A percentile compares a stretch with the other conserved stretches of the same genome.
Evolutionary conservation across 73 alveolate species (phyloP).

Genomic region (Symbiodinium natans): DNA sequence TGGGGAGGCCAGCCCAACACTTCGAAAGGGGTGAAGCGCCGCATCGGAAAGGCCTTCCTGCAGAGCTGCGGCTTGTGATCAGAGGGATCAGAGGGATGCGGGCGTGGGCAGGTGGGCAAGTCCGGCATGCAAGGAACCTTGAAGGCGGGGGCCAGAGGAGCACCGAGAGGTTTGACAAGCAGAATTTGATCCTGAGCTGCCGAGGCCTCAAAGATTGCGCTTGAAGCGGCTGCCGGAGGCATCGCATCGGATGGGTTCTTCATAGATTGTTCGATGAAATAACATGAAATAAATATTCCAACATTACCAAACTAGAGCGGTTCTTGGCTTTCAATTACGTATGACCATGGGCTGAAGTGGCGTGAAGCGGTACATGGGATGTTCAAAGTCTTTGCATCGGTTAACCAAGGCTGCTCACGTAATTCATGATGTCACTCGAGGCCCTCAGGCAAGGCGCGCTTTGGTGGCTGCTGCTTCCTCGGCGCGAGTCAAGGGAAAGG

Average conservation of each 20-base stretch:
- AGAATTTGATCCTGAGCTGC: background rate
- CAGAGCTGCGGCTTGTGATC: background rate
- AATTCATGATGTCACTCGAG: too few relatives aligned
- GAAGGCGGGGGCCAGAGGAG: too few relatives aligned
- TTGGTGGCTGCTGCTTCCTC: slow-evolving; percentile 45
- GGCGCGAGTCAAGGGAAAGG: slow-evolving; percentile 61
- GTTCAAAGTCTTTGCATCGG: too few relatives aligned
- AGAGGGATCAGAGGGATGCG: background rate
- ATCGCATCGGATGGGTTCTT: too few relatives aligned
- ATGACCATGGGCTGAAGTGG: too few relatives aligned
- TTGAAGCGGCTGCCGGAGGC: background rate
- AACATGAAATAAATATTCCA: too few relatives aligned
- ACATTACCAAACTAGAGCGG: too few relatives aligned
- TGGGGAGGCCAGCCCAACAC: background rate
- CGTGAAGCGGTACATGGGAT: too few relatives aligned
- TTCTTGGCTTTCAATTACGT: too few relatives aligned
- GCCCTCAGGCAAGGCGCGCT: slow-evolving; percentile 64
- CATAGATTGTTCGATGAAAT: too few relatives aligned
- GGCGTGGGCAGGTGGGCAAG: background rate
- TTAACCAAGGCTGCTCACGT: too few relatives aligned
- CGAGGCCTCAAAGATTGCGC: background rate
- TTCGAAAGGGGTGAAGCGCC: background rate
- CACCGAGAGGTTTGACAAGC: too few relatives aligned
- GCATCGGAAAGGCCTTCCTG: slow-evolving; percentile 7
- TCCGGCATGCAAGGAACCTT: background rate